phyloP scores from a whole-genome alignment of 345 rosid genomes.

The Melaleuca quinquenervia region DNA sequence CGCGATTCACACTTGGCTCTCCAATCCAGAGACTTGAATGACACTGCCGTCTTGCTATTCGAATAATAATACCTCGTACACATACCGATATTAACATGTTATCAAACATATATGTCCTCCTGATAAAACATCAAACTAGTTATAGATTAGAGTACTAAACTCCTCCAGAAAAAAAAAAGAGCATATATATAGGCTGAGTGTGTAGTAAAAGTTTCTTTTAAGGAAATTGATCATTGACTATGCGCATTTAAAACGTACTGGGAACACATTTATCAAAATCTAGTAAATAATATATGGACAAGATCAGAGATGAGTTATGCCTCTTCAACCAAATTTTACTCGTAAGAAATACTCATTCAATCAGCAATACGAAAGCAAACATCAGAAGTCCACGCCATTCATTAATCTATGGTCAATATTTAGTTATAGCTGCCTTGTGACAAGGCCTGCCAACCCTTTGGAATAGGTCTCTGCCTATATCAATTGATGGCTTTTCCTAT shows the following conservation, averaged over 20 bases:
- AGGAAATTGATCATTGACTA: background rate
- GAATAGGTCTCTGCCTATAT: background rate
- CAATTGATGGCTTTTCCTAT: background rate
- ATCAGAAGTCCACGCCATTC: background rate
- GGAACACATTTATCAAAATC: too few species aligned
- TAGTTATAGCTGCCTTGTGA: background rate
- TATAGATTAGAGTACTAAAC: background rate
- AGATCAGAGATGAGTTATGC: background rate
- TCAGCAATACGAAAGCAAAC: background rate
- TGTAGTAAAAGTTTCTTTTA: background rate
- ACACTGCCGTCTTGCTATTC: too few species aligned
- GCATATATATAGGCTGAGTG: too few species aligned
- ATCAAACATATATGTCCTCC: too few species aligned
- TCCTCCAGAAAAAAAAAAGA: background rate
- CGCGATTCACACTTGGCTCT: background rate
- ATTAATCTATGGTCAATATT: background rate
- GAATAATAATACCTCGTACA: too few species aligned
- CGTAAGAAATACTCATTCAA: background rate
- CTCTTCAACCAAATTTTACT: background rate
- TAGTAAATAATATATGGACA: background rate
- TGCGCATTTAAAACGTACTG: too few species aligned
- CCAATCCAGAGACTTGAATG: background rate
- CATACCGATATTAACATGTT: too few species aligned
- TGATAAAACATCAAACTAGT: background rate
- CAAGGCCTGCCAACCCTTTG: background rate